Base-by-base conservation (phyloP, 2,329 filamentous ascomycete species). In the Emydomyces testavorans region DNA sequence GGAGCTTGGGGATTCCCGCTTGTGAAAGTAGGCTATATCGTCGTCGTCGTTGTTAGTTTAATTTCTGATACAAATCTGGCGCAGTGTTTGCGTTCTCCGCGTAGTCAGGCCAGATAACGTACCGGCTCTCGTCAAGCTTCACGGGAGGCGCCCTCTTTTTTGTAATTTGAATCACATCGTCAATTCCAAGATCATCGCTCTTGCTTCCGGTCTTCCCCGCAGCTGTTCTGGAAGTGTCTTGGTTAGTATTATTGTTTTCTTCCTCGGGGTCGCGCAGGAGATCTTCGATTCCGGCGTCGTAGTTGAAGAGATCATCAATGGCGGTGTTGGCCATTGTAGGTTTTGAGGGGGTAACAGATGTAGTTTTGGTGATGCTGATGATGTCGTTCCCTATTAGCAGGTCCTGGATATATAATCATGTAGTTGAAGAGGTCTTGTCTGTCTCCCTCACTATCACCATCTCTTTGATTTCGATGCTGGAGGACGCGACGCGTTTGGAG, bases 81-180 rank as follows among this genome's bases (percentile, higher is more conserved):
- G n/a, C n/a, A n/a, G n/a, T n/a, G n/a, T n/a, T n/a, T n/a, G n/a
- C n/a, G n/a, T n/a, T n/a, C n/a, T n/a, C n/a, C n/a, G n/a, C n/a
- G n/a, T n/a, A n/a, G n/a, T n/a, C n/a, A n/a, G n/a, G n/a, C n/a
- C n/a, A n/a, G n/a, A n/a, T n/a, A n/a, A 48, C 58, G 45, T 61
- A 87, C 82, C 80, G 78, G 7, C 77, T 70, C 57, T 94, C 87
- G 60, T 98, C 89, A 21, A 98, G 75, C 64, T 95, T 98, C 3
- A 90, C 83, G 48, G 80, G 74, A 1, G 88, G 86, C 52, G 80
- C 76, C 29, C 80, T 76, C 57, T 83, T 83, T 67, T 86, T 94
- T 34, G 77, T 78, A 3, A 95, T 75, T 48, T 85, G 82, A 46
- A 98, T 77, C 58, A 94, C 86, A 60, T 93, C 80, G 54, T 96